phyloP scores from a whole-genome alignment of 2,329 filamentous ascomycete genomes.

The Fusarium temperatum region DNA sequence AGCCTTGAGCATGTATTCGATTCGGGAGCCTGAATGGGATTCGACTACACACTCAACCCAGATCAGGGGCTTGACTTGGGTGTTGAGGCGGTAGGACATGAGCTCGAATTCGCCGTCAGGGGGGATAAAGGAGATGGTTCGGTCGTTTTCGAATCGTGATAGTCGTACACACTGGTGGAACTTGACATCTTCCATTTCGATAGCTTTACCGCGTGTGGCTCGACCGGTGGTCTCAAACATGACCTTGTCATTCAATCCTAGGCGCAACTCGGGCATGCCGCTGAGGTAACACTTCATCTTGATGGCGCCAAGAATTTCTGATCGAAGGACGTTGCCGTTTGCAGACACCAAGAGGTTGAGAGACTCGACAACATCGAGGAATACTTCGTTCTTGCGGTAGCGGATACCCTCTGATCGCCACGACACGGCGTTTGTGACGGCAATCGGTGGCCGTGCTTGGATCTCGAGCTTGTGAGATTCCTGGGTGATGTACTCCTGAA shows the following conservation, averaged over 20 bases:
- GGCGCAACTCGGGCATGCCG: constrained; percentile 94
- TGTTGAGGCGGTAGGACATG: constrained; percentile 99
- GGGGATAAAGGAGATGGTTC: constrained; percentile 98
- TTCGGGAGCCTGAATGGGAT: constrained; percentile 91
- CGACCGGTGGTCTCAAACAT: constrained; percentile 99
- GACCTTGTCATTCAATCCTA: constrained; percentile 97
- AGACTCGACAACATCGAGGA: constrained; percentile 95
- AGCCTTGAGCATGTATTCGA: constrained; percentile 99
- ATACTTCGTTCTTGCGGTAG: constrained; percentile 99
- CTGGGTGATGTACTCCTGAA: constrained; percentile 99
- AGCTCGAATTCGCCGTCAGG: constrained; percentile 98
- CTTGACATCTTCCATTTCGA: constrained; percentile 99
- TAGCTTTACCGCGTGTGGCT: constrained; percentile 92
- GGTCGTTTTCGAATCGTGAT: constrained; percentile 96
- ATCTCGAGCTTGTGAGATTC: constrained; percentile 99
- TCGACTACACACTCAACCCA: constrained; percentile 99
- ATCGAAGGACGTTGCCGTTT: constrained; percentile 93
- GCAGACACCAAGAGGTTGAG: constrained; percentile 94
- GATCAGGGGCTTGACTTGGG: constrained; percentile 96
- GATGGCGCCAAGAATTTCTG: constrained; percentile 94
- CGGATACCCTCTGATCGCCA: constrained; percentile 98
- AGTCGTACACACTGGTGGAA: constrained; percentile 98
- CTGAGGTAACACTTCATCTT: constrained; percentile 99
- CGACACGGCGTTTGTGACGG: constrained; percentile 96
- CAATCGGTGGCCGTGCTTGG: constrained; percentile 94